phyloP scores from a whole-genome alignment of 495 filamentous ascomycete genomes.

The Penicillium ochrochloron region DNA sequence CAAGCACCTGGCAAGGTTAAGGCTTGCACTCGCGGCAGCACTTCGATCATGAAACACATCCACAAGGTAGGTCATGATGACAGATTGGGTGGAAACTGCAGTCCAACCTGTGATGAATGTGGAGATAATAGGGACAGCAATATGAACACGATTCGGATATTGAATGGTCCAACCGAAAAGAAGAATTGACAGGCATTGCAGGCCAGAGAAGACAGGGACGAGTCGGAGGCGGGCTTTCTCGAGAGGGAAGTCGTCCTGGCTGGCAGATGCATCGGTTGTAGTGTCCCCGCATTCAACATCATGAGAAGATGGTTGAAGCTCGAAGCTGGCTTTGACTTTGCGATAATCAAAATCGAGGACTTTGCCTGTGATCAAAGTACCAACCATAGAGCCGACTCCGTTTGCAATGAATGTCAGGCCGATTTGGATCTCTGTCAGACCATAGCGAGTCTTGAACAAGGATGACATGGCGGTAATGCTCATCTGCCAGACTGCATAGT shows the following conservation, averaged over 20 bases:
- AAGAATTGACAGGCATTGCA: conserved; percentile 50
- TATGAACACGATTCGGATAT: conserved; percentile 41
- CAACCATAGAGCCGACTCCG: conserved; percentile 55
- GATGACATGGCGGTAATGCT: conserved; percentile 58
- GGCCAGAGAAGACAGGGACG: conserved; percentile 39
- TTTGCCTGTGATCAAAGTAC: conserved; percentile 50
- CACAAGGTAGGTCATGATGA: conserved; percentile 56
- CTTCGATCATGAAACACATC: conserved; percentile 65
- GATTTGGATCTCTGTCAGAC: conserved; percentile 49
- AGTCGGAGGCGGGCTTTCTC: conserved; percentile 54
- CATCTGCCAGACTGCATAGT: conserved; percentile 63
- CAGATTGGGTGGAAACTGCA: conserved; percentile 48
- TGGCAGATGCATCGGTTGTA: background rate
- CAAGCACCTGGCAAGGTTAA: conserved; percentile 69
- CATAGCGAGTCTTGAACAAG: conserved; percentile 50
- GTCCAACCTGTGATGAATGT: conserved; percentile 63
- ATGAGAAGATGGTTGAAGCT: background rate
- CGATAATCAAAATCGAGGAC: conserved; percentile 26
- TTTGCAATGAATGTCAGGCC: conserved; percentile 58
- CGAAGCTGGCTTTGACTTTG: conserved; percentile 21
- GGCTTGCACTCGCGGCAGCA: conserved; percentile 66
- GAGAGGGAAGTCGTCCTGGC: conserved; percentile 45
- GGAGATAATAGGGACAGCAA: conserved; percentile 60
- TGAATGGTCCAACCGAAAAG: conserved; percentile 66
- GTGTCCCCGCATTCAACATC: conserved; percentile 6